Conservation (phyloP, 352 stramenopile species). For the Globisporangium okanoganense region DNA sequence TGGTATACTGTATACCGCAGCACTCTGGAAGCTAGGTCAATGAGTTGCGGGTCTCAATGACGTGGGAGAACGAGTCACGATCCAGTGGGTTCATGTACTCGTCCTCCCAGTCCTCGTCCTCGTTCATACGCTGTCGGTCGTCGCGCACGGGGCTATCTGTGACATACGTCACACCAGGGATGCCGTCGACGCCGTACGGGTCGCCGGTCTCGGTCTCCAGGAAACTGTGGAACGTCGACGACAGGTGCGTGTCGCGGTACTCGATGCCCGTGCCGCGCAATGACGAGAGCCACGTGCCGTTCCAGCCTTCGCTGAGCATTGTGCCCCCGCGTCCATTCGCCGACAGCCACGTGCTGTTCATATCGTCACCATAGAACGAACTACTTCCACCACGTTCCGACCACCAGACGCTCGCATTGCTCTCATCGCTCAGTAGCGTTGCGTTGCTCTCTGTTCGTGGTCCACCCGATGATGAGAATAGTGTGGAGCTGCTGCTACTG, state of each 20-base stretch:
- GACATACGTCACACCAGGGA: slow-evolving; percentile 9
- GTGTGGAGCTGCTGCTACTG: slow-evolving; percentile 19
- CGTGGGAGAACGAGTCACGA: slow-evolving; percentile 27
- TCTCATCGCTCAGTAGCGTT: slow-evolving; percentile 35
- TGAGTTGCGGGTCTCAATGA: slow-evolving; percentile 31
- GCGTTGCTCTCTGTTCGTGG: slow-evolving; percentile 30
- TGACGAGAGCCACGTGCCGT: slow-evolving; percentile 31
- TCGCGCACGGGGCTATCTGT: background rate
- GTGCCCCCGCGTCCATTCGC: slow-evolving; percentile 23
- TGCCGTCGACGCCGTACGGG: slow-evolving; percentile 10
- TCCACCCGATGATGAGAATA: slow-evolving; percentile 21
- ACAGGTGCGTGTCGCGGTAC: slow-evolving; percentile 26
- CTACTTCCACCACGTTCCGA: slow-evolving; percentile 33
- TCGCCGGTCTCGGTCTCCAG: slow-evolving; percentile 25
- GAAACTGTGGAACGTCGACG: slow-evolving; percentile 29
- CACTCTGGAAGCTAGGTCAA: slow-evolving; percentile 4
- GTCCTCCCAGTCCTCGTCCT: slow-evolving; percentile 12
- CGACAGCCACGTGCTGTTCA: slow-evolving; percentile 36
- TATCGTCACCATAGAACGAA: slow-evolving; percentile 36
- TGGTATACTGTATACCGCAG: background rate
- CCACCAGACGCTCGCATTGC: slow-evolving; percentile 36
- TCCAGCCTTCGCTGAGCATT: slow-evolving; percentile 31
- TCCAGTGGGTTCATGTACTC: slow-evolving; percentile 23
- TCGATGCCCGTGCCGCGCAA: slow-evolving; percentile 25
- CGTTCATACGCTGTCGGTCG: slow-evolving; percentile 3